A percentile compares a stretch with the other conserved stretches of the same genome.
phyloP scores from a whole-genome alignment of 305 asterid genomes.

The Caryopteris hybrid region DNA sequence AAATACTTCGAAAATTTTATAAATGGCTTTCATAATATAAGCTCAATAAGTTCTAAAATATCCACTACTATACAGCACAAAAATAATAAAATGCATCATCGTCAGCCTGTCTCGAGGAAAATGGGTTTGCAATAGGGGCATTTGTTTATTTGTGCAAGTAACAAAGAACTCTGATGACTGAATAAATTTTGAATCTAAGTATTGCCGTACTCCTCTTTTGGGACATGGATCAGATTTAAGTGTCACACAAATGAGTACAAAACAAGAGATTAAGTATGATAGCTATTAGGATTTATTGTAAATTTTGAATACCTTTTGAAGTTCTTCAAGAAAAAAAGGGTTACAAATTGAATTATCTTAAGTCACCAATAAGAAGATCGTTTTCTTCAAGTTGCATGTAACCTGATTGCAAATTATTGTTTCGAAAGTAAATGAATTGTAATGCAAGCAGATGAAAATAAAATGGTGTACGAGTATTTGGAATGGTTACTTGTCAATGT shows the following conservation, averaged over 20 bases:
- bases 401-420: not conserved
- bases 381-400: not conserved
- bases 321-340: not conserved
- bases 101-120: constrained; percentile 7
- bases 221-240: not conserved
- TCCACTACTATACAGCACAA: not conserved
- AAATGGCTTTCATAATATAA: not conserved
- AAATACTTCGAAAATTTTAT: not conserved
- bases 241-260: not conserved
- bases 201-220: not conserved
- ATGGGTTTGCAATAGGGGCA: not conserved
- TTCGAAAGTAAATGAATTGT: not conserved
- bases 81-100: not conserved
- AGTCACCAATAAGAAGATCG: not conserved
- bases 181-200: not conserved
- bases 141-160: not conserved
- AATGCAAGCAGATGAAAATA: not conserved
- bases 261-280: not conserved
- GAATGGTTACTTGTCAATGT: not conserved
- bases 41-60: not conserved
- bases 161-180: not conserved
- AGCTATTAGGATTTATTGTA: not conserved
- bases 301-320: not conserved
- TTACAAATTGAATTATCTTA: not conserved
- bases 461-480: not conserved